Evolutionary conservation across 1,139 yeast genomes (phyloP), one percentile per base, ranked within the genome.

Genomic region (Sugiyamaella pinicola): DNA sequence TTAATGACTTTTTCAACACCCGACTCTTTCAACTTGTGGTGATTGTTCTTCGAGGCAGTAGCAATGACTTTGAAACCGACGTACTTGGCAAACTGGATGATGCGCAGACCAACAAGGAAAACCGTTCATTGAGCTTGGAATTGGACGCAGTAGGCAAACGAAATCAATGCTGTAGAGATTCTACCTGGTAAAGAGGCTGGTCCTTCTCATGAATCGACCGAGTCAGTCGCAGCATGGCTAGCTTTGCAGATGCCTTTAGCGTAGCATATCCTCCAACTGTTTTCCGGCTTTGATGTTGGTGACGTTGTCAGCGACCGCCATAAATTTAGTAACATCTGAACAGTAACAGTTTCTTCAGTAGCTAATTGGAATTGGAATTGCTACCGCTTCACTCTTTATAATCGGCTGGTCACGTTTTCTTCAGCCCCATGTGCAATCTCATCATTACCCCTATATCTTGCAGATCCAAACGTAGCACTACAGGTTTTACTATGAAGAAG

Each of bases 1-100:
- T 88, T 59, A 83, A 76, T 7, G 76, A 71, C 17, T 69, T 69
- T 61, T 82, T n/a, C 85, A 21, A 88, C 89, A 58, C 91, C 93
- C 10, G 79, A 58, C 0, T 66, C 53, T 59, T 73, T 74, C 58
- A 83, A 67, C 47, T 64, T 64, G 8, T 69, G 74, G 54, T 71
- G 72, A 63, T 81, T 72, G 60, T 74, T 74, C 47, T 71, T 64
- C 2, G 82, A 77, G 12, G 84, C 83, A 15, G 81, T 79, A 21
- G 83, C 72, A 52, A 81, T 69, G 24, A 84, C 85, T 24, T 75
- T 75, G 57, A 78, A 70, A 2, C 85, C 85, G 51, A 73, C 76
- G 10, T 75, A 65, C 49, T 71, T 63, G 58, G 83, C 85, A 34
- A 79, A 64, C 64, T 82, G 85, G 53, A 80, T 77, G 6, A 84